Percentiles rank a stretch among this genome's conserved stretches.
Conservation (phyloP, 768 basidiomycete genomes). For the Trametes cinnabarina region DNA sequence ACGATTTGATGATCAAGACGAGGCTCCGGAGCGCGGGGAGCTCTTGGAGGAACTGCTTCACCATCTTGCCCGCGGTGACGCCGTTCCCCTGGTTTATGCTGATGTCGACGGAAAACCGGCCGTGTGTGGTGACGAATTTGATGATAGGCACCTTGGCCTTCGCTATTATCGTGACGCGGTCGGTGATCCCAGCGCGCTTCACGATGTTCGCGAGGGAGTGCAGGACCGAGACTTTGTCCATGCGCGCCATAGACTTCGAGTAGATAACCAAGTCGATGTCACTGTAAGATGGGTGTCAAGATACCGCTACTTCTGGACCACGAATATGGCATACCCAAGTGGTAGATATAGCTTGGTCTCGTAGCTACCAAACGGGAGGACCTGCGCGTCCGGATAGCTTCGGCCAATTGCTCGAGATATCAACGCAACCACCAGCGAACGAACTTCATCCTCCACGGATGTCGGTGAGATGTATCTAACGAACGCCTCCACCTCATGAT, state of each 20-base stretch:
- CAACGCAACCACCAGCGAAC: constrained; percentile 66
- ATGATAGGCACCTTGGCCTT: constrained; percentile 96
- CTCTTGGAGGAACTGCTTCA: constrained; percentile 74
- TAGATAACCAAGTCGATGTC: constrained; percentile 94
- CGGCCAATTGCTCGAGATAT: constrained; percentile 63
- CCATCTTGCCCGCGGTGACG: constrained; percentile 70
- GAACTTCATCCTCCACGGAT: constrained; percentile 79
- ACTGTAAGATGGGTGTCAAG: constrained; percentile 38
- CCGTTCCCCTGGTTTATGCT: constrained; percentile 91
- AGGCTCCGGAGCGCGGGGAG: constrained; percentile 80
- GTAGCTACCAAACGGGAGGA: constrained; percentile 89
- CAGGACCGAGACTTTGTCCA: constrained; percentile 66
- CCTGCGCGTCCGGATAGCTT: constrained; percentile 76
- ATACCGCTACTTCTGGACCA: neutral
- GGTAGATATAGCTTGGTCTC: constrained; percentile 94
- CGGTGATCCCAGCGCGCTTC: constrained; percentile 70
- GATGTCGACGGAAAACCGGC: constrained; percentile 87
- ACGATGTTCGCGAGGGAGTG: constrained; percentile 76
- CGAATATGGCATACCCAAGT: constrained; percentile 59
- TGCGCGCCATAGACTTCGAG: constrained; percentile 72
- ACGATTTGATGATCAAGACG: constrained; percentile 87
- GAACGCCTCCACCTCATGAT: constrained; percentile 83
- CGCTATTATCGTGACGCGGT: constrained; percentile 81
- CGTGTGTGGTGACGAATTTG: constrained; percentile 85
- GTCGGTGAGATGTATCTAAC: constrained; percentile 86